Base-by-base conservation (phyloP, 2,329 filamentous ascomycete genomes). In the Xylaria hypoxylon region DNA sequence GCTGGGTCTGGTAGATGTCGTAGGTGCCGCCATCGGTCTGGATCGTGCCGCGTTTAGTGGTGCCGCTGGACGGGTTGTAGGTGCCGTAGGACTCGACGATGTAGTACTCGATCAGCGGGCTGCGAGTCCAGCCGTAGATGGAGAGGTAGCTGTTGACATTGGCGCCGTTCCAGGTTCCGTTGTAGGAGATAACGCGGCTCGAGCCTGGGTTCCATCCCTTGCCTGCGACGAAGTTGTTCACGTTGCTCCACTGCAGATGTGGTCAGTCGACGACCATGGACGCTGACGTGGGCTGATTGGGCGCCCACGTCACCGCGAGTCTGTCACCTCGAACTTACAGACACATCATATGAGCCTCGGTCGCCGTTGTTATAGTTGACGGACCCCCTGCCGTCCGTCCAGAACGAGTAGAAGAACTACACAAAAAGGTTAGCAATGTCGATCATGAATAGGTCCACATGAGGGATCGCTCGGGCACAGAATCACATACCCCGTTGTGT, bases 341-440 rank as follows among this genome's bases (percentile, higher is more conserved):
- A 77, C 26, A 85, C 79, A 68, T 79, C 82, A 80, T 87, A 88
- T 65, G 78, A 77, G 26, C 87, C 86, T 22, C 75, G 83, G 1
- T 78, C 74, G 15, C 81, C 83, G 78, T 88, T 89, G 76, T 83
- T 87, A 80, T 89, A 89, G 56, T 79, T 83, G 17, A 86, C 84
- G 51, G 78, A 74, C 26, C 80, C 82, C n/a, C 77, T 80, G n/a
- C 84, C 84, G 68, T 89, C 87, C 48, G 77, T 87, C 85, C 86
- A 90, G 80, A 83, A 89, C 15, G 84, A 87, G 78, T 86, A 89
- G 81, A 85, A 89, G 80, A 83, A 89, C 68, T 68, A 55, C 24
- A 10, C 33, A 42, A 13, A 31, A 3, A 22, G 0, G 42, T 67
- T 45, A 67, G 64, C 17, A 2, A 50, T n/a, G 13, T 15, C 11